Evolutionary conservation across 2,329 filamentous ascomycete genomes (phyloP).

Genomic region (Immersiporthe knoxdaviesiana): DNA sequence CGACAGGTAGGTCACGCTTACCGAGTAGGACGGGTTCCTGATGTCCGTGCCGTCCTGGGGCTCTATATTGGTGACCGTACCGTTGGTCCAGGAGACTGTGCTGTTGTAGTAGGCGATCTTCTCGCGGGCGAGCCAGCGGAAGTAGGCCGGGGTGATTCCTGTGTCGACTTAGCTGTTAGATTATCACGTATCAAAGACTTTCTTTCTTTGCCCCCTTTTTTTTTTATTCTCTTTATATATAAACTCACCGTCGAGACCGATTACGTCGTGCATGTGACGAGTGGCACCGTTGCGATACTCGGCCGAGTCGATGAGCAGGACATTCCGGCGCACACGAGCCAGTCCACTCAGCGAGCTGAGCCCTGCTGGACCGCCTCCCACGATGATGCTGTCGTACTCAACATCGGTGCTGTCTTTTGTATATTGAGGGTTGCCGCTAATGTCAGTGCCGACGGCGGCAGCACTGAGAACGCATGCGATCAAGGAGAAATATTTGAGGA

Average conservation of each 20-base stretch:
- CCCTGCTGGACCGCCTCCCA: slow-evolving; percentile 62
- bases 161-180: no score
- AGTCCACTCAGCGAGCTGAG: slow-evolving; percentile 59
- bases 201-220: neutral
- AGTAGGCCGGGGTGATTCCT: slow-evolving; percentile 59
- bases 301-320: slow-evolving; percentile 61
- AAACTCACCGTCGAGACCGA: slow-evolving; percentile 59
- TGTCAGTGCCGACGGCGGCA: neutral
- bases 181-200: no score
- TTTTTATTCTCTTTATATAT: no score
- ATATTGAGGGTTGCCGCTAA: neutral
- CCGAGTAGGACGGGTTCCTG: slow-evolving; percentile 51
- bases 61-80: slow-evolving; percentile 32
- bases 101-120: slow-evolving; percentile 53
- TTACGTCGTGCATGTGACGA: slow-evolving; percentile 63
- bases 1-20: slow-evolving; percentile 41
- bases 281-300: slow-evolving; percentile 61
- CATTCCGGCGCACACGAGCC: slow-evolving; percentile 59
- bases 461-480: neutral
- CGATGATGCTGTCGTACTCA: slow-evolving; percentile 57
- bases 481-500: neutral
- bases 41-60: neutral
- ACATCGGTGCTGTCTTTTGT: neutral
- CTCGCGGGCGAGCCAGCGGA: slow-evolving; percentile 56
- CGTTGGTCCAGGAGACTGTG: slow-evolving; percentile 51